A percentile compares a stretch with the other conserved stretches of the same genome.
These are phyloP conservation scores for Mycena latifolia DNA, from an alignment of 768 basidiomycete genomes.

Conservation along the genomic window DNA sequence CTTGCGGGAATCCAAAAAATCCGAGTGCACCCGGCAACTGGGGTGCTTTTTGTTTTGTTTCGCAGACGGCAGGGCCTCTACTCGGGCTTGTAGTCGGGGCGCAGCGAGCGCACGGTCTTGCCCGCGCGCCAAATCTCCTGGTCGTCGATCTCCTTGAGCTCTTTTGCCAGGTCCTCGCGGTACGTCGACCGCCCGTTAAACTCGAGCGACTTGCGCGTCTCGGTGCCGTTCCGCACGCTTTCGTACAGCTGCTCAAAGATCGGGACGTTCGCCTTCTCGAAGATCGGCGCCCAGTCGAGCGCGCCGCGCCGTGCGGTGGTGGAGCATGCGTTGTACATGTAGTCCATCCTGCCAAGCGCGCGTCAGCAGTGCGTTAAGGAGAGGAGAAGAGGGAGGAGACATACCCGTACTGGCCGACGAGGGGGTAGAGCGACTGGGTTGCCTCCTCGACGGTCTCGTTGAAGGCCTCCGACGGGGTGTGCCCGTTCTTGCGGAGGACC, in stretches of 20 bases:
- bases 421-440: slow-evolving; percentile 97
- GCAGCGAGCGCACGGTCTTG: slow-evolving; percentile 91
- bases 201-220: slow-evolving; percentile 96
- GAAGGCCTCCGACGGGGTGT: slow-evolving; percentile 98
- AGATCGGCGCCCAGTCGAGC: slow-evolving; percentile 98
- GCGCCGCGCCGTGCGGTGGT: slow-evolving; percentile 99
- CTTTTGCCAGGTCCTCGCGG: slow-evolving; percentile 91
- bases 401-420: slow-evolving; percentile 95
- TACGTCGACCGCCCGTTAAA: slow-evolving; percentile 96
- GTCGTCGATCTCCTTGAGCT: slow-evolving; percentile 94
- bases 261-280: slow-evolving; percentile 94
- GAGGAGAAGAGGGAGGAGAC: slow-evolving; percentile 41
- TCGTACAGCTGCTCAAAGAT: slow-evolving; percentile 96
- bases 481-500: slow-evolving; percentile 96
- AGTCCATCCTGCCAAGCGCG: slow-evolving; percentile 83
- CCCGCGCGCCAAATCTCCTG: slow-evolving; percentile 99
- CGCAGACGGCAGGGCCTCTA: slow-evolving; percentile 38
- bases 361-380: slow-evolving; percentile 5
- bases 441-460: slow-evolving; percentile 99
- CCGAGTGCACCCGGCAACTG: background rate
- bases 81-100: slow-evolving; percentile 86
- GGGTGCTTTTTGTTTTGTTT: slow-evolving; percentile 19
- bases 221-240: slow-evolving; percentile 94
- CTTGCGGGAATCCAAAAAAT: slow-evolving; percentile 1
- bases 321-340: slow-evolving; percentile 99